These are phyloP conservation scores for Amoeboaphelidium occidentale DNA, from an alignment of 371 early-diverging fungal species.

Conservation along the genomic window DNA sequence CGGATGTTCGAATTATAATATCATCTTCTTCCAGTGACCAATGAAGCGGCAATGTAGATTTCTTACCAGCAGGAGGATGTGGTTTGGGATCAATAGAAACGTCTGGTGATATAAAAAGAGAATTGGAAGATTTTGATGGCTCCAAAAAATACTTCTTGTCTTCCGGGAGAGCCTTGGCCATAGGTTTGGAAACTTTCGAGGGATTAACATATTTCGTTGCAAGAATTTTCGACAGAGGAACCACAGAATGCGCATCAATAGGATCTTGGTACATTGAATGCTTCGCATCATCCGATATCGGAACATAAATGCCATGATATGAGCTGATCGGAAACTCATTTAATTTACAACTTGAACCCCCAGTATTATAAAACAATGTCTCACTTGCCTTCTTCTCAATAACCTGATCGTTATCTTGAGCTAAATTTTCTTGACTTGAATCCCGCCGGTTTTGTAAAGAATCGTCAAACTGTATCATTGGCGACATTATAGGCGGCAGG, in stretches of 20 bases:
- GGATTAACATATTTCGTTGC: background rate
- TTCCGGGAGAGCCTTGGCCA: background rate
- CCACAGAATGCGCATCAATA: too few relatives aligned
- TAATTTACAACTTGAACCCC: too few relatives aligned
- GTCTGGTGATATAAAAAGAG: background rate
- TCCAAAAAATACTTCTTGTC: background rate
- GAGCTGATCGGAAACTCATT: too few relatives aligned
- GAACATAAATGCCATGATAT: too few relatives aligned
- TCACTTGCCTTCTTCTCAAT: too few relatives aligned
- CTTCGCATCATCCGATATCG: too few relatives aligned
- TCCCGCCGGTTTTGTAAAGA: background rate
- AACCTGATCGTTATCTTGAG: too few relatives aligned
- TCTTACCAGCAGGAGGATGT: background rate
- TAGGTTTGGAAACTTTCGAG: background rate
- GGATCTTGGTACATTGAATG: too few relatives aligned
- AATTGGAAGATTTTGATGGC: background rate
- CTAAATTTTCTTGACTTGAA: background rate
- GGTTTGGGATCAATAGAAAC: background rate
- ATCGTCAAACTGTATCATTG: background rate
- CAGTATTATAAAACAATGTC: too few relatives aligned
- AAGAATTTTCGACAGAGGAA: too few relatives aligned
- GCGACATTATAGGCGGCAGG: background rate
- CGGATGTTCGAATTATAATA: background rate
- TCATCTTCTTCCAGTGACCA: background rate
- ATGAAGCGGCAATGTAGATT: background rate